phyloP scores from a whole-genome alignment of 1,284 basidiomycete species.

The Athelia sp. region DNA sequence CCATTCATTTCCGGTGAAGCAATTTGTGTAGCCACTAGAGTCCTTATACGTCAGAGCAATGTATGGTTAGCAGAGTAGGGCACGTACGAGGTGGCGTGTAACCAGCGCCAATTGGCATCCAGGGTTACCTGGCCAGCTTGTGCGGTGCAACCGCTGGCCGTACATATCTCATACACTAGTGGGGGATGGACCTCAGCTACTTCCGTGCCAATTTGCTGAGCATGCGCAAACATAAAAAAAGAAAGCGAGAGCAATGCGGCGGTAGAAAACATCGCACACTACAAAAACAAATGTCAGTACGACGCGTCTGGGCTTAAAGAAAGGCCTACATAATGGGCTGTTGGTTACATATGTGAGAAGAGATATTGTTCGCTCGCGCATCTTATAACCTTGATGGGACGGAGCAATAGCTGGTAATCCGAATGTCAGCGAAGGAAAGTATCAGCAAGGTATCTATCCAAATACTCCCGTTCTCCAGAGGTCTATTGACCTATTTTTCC shows the following conservation, averaged over 20 bases:
- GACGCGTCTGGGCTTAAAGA: no score
- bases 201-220: slow-evolving; percentile 34
- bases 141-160: slow-evolving; percentile 32
- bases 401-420: no score
- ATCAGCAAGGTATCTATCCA: no score
- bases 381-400: no score
- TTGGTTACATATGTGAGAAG: no score
- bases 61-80: neutral
- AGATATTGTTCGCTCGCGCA: no score
- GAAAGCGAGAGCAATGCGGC: slow-evolving; percentile 24
- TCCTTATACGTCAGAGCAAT: neutral
- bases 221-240: slow-evolving; percentile 26
- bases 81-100: slow-evolving; percentile 28
- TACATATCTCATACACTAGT: slow-evolving; percentile 34
- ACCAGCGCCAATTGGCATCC: slow-evolving; percentile 53
- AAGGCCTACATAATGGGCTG: no score
- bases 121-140: slow-evolving; percentile 31
- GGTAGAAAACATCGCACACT: slow-evolving; percentile 28
- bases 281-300: no score
- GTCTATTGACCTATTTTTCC: no score
- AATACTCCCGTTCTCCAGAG: no score
- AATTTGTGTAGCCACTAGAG: slow-evolving; percentile 39
- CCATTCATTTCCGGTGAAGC: slow-evolving; percentile 53
- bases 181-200: slow-evolving; percentile 36
- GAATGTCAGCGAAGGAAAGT: no score